Conservation (phyloP, 2,329 filamentous ascomycete species). For the Lecanicillium sp. region DNA sequence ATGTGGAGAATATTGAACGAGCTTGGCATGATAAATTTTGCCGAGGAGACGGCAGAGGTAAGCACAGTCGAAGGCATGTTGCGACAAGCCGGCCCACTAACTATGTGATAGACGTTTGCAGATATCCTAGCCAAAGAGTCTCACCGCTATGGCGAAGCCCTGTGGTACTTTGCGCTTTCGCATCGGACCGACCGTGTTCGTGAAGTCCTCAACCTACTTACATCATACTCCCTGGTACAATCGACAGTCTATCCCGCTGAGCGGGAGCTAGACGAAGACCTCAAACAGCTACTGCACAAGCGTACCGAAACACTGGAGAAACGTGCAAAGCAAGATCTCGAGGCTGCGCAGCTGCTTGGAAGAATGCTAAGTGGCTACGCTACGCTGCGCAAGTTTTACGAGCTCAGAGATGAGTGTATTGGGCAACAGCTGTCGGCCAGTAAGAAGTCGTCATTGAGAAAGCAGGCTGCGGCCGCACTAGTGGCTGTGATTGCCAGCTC, state of each 20-base stretch:
- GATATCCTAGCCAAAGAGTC: conserved; percentile 65
- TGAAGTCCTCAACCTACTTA: conserved; percentile 77
- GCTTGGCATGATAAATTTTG: conserved; percentile 70
- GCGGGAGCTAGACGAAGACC: conserved; percentile 62
- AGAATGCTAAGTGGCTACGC: conserved; percentile 88
- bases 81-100: conserved; percentile 15
- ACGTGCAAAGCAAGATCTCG: conserved; percentile 65
- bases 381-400: conserved; percentile 82
- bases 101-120: conserved; percentile 60
- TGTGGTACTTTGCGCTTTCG: conserved; percentile 86
- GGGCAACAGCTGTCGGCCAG: conserved; percentile 19
- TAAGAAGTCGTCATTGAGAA: conserved; percentile 51
- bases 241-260: conserved; percentile 71
- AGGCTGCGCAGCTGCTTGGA: conserved; percentile 76
- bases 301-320: conserved; percentile 64
- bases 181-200: conserved; percentile 73
- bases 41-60: conserved; percentile 76
- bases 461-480: conserved; percentile 63
- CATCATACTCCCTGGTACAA: conserved; percentile 78
- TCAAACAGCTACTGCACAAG: conserved; percentile 61
- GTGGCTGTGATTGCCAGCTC: conserved; percentile 79
- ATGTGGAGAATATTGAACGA: conserved; percentile 71
- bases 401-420: conserved; percentile 58
- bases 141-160: conserved; percentile 73
- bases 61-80: conserved; percentile 18